A percentile compares a stretch with the other conserved stretches of the same genome.
Evolutionary conservation across 2,329 filamentous ascomycete genomes (phyloP).

Genomic region (Aureobasidium subglaciale): DNA sequence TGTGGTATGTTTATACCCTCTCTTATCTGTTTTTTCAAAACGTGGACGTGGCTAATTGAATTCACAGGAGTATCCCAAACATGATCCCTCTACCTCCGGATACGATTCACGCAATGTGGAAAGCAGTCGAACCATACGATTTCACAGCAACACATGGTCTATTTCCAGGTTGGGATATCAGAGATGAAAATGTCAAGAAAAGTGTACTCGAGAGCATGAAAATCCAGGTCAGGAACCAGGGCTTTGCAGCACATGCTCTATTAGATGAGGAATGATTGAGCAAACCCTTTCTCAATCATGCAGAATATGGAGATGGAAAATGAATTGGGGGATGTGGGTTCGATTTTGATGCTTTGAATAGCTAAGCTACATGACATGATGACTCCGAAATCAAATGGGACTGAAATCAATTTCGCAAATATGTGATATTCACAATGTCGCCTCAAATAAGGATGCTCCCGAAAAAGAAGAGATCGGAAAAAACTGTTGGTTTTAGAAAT

Average conservation of each 20-base stretch:
- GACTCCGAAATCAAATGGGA: neutral
- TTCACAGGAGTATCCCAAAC: conserved; percentile 60
- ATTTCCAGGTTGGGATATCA: conserved; percentile 58
- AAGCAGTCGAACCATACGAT: conserved; percentile 52
- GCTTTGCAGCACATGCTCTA: conserved; percentile 19
- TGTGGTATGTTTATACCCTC: conserved; percentile 38
- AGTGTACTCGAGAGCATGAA: conserved; percentile 70
- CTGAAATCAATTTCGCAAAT: neutral
- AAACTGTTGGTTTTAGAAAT: neutral
- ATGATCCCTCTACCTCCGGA: conserved; percentile 61
- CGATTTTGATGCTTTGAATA: too few species aligned
- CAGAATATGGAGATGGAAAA: too few species aligned
- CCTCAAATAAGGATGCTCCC: neutral
- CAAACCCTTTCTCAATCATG: neutral
- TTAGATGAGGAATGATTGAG: conserved; percentile 20
- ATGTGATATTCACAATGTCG: neutral
- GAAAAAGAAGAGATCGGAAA: neutral
- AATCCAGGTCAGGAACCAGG: conserved; percentile 51
- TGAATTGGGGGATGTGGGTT: too few species aligned
- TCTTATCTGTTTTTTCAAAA: too few species aligned
- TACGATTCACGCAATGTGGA: conserved; percentile 63
- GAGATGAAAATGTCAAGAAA: conserved; percentile 48
- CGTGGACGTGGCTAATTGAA: too few species aligned
- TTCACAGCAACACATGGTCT: conserved; percentile 63
- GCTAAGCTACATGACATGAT: neutral